These are phyloP conservation scores for Metschnikowia kofuensis DNA, from an alignment of 805 yeast species.

Conservation along the genomic window DNA sequence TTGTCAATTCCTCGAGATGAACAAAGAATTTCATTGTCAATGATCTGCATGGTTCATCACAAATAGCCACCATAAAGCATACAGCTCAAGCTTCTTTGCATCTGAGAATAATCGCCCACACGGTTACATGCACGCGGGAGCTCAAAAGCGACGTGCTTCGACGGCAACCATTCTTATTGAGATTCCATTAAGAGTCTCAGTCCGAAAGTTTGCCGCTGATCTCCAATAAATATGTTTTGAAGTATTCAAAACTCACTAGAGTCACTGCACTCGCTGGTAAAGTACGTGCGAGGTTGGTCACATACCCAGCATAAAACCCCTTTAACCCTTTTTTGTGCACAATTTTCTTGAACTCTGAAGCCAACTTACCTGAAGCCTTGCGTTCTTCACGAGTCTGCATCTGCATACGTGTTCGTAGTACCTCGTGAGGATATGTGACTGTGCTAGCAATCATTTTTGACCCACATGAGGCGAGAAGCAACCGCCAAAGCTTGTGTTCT, in stretches of 20 bases:
- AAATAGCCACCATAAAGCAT: too few relatives aligned
- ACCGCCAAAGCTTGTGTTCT: slow-evolving; percentile 24
- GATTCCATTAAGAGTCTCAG: not conserved
- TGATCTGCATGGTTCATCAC: too few relatives aligned
- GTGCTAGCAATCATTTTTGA: slow-evolving; percentile 89
- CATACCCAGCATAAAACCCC: slow-evolving; percentile 89
- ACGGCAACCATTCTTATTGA: too few relatives aligned
- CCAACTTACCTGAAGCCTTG: slow-evolving; percentile 21
- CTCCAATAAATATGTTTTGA: slow-evolving; percentile 51
- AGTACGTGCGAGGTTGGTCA: slow-evolving; percentile 82
- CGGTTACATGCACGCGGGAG: too few relatives aligned
- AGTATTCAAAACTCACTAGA: slow-evolving; percentile 83
- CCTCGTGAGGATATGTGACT: slow-evolving; percentile 94
- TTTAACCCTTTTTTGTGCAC: slow-evolving; percentile 65
- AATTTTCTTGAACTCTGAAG: slow-evolving; percentile 39
- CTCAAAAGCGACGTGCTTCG: too few relatives aligned
- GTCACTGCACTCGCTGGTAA: slow-evolving; percentile 97
- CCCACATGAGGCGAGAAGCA: slow-evolving; percentile 61
- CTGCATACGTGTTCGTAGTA: slow-evolving; percentile 88
- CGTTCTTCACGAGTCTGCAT: slow-evolving; percentile 40
- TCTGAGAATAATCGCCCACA: too few relatives aligned
- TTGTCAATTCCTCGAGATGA: too few relatives aligned
- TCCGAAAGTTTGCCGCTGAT: slow-evolving; percentile 23
- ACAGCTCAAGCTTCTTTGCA: too few relatives aligned
- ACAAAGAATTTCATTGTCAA: too few relatives aligned